These are phyloP conservation scores for Salicornia ramosissima DNA, from an alignment of 148 eudicot species.

Conservation along the genomic window DNA sequence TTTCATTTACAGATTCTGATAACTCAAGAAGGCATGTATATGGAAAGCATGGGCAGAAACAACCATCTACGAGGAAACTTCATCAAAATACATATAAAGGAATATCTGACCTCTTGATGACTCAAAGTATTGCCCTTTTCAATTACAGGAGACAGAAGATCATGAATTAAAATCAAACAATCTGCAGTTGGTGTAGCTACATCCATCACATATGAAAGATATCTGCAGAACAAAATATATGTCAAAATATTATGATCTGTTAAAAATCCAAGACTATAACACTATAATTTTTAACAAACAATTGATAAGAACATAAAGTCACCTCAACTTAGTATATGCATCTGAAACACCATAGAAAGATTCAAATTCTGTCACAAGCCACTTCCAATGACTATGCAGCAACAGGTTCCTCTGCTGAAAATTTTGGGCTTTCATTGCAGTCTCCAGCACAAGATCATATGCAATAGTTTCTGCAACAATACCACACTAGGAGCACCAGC, in stretches of 20 bases:
- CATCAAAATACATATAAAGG: background rate
- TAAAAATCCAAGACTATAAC: background rate
- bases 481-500: conserved; percentile 30
- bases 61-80: background rate
- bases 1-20: background rate
- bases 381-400: conserved; percentile 40
- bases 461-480: conserved; percentile 42
- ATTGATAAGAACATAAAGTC: background rate
- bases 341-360: conserved; percentile 41
- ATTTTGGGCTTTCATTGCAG: conserved; percentile 39
- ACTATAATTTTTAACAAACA: background rate
- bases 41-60: background rate
- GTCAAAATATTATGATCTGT: background rate
- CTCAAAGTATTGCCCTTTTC: conserved; percentile 27
- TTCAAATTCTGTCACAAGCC: conserved; percentile 42
- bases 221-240: conserved; percentile 26
- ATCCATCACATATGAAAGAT: conserved; percentile 44
- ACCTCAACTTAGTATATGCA: conserved; percentile 50
- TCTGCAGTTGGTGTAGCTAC: conserved; percentile 45
- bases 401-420: conserved; percentile 34
- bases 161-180: conserved; percentile 35
- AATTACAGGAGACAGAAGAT: conserved; percentile 30
- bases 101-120: conserved; percentile 34
- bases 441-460: conserved; percentile 37
- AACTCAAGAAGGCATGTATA: background rate